Evolutionary conservation across 768 basidiomycete species (phyloP).

Genomic region (Pleurotus platypus): DNA sequence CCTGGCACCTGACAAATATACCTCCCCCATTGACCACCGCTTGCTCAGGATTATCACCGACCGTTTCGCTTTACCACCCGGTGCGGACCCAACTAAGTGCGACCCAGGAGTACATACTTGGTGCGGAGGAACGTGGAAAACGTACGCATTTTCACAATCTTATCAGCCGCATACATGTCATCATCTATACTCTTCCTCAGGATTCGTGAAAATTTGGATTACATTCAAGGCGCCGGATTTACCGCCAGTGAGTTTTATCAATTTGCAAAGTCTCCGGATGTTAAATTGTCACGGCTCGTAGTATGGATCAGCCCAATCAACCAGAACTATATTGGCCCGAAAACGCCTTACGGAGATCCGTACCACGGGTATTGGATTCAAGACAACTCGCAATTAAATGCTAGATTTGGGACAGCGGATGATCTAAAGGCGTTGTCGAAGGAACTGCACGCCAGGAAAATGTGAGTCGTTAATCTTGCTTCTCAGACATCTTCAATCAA

Average conservation of each 20-base stretch:
- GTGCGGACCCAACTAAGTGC: slow-evolving; percentile 50
- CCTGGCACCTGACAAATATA: not conserved
- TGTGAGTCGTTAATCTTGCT: slow-evolving; percentile 38
- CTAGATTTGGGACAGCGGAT: slow-evolving; percentile 58
- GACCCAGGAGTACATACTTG: slow-evolving; percentile 60
- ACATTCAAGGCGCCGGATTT: slow-evolving; percentile 80
- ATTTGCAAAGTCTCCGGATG: not conserved
- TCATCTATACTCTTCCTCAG: slow-evolving; percentile 19
- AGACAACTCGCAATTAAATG: slow-evolving; percentile 59
- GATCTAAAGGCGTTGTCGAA: slow-evolving; percentile 60
- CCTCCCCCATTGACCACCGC: not conserved
- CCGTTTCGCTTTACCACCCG: slow-evolving; percentile 66
- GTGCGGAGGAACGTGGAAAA: slow-evolving; percentile 87
- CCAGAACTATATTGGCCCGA: slow-evolving; percentile 71
- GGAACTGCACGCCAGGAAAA: slow-evolving; percentile 65
- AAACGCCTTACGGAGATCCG: slow-evolving; percentile 72
- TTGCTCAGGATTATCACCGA: slow-evolving; percentile 60
- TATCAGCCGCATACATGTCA: too few species aligned
- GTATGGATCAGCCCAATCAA: slow-evolving; percentile 85
- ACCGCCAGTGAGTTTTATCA: slow-evolving; percentile 53
- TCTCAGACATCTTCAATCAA: not conserved
- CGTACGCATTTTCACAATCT: slow-evolving; percentile 25
- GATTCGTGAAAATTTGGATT: slow-evolving; percentile 75
- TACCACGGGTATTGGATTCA: slow-evolving; percentile 88
- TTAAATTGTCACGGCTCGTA: slow-evolving; percentile 17